Conservation (phyloP, 1,139 yeast genomes). For the Saccharomyces uvarum region DNA sequence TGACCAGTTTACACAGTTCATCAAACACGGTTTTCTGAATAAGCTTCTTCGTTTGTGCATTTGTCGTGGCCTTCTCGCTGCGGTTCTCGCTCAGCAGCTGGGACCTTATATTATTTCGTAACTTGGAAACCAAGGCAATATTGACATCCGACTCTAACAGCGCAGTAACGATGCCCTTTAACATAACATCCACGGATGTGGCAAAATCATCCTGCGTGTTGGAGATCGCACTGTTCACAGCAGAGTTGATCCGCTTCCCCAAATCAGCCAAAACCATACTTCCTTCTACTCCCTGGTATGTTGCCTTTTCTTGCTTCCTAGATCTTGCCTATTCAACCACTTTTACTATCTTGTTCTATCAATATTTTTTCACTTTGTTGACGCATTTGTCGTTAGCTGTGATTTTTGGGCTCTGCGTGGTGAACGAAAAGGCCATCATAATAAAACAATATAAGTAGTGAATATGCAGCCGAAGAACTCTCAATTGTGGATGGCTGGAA, state of each 20-base stretch:
- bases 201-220: conserved; percentile 51
- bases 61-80: conserved; percentile 25
- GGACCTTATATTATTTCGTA: conserved; percentile 65
- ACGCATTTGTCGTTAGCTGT: not conserved
- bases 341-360: not conserved
- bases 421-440: not conserved
- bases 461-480: not conserved
- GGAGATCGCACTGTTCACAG: conserved; percentile 64
- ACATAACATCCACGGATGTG: conserved; percentile 55
- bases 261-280: conserved; percentile 90
- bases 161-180: conserved; percentile 86
- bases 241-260: conserved; percentile 76
- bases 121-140: conserved; percentile 66
- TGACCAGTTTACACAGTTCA: conserved; percentile 81
- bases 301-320: not conserved
- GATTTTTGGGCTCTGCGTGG: not conserved
- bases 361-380: not conserved
- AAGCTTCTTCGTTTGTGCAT: conserved; percentile 60
- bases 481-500: not conserved
- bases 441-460: not conserved
- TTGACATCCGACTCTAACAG: conserved; percentile 89
- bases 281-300: not conserved
- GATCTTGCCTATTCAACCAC: not conserved
- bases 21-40: conserved; percentile 91
- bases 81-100: conserved; percentile 38